These are phyloP conservation scores for Aspergillus uvarum DNA, from an alignment of 2,329 filamentous ascomycete genomes.

Conservation along the genomic window DNA sequence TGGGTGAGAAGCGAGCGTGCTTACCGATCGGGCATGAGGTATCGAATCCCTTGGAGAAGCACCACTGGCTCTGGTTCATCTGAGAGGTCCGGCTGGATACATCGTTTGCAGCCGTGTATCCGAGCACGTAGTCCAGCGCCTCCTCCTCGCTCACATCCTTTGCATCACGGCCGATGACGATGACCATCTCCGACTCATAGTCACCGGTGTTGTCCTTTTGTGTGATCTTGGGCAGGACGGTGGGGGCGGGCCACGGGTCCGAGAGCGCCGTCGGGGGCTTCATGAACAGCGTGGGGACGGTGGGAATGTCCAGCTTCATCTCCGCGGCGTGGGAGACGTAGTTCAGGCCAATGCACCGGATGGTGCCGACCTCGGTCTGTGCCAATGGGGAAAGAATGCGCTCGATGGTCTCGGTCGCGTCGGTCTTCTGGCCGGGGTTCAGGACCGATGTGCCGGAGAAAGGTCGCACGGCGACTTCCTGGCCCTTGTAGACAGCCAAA, in stretches of 20 bases:
- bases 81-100: slow-evolving; percentile 61
- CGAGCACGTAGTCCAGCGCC: slow-evolving; percentile 60
- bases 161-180: slow-evolving; percentile 54
- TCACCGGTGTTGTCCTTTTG: slow-evolving; percentile 56
- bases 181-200: slow-evolving; percentile 60
- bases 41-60: slow-evolving; percentile 61
- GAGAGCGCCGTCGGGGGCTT: slow-evolving; percentile 57
- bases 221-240: slow-evolving; percentile 55
- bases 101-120: slow-evolving; percentile 65
- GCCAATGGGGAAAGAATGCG: slow-evolving; percentile 54
- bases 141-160: slow-evolving; percentile 58
- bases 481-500: slow-evolving; percentile 54
- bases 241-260: slow-evolving; percentile 54
- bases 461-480: slow-evolving; percentile 57
- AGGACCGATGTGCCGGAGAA: slow-evolving; percentile 61
- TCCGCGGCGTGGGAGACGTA: slow-evolving; percentile 54
- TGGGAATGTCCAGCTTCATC: slow-evolving; percentile 53
- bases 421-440: slow-evolving; percentile 54
- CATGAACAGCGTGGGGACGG: slow-evolving; percentile 58
- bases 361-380: slow-evolving; percentile 53
- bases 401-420: slow-evolving; percentile 33
- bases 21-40: slow-evolving; percentile 54
- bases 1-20: background rate
- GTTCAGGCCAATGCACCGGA: slow-evolving; percentile 61
- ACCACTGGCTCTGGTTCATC: slow-evolving; percentile 56